Base-by-base conservation (phyloP, 257 asterid genomes). In the Anisodus acutangulus region DNA sequence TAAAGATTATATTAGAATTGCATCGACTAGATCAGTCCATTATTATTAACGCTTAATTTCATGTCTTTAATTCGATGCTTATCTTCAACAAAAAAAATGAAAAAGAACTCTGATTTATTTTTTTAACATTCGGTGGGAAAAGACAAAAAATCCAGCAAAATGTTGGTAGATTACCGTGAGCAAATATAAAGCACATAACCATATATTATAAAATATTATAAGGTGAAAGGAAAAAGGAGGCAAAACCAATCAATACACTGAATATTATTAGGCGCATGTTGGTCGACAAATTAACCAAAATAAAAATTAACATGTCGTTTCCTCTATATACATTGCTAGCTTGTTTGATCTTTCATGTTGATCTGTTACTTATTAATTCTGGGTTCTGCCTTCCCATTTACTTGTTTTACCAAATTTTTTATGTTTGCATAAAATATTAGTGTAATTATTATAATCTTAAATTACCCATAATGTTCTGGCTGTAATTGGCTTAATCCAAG, bases 221-320 rank as follows among this genome's bases (percentile, higher is more conserved):
- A 49, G 62, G 17, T 74, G 45, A 49, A 22, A 74, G 62, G 22
- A 13, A 12, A 74, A 49, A 26, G 0, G 81, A 74, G 60, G 59
- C 45, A 22, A 13, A 22, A 4, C 45, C 62, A 74, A 74, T 74
- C 45, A 13, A 7, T 69, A 69, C 31, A 39, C 8, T 16, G 78
- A 67, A 39, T 74, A 74, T 74, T 45, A 49, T 74, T 74, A 49
- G 12, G 22, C 4, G 81, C 62, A 74, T 74, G 81, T 74, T 74
- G 62, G 45, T 74, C 81, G 81, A 74, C 81, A 74, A 74, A 47
- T 74, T 74, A 22, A 49, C 62, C 81, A 49, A 74, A 74, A 12
- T 19, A 12, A 47, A 74, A 10, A 19, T 35, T 49, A 51, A 49
- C 62, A 49, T 49, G 81, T 74, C 81, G 13, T 74, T 70, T 70